Evolutionary conservation across 208 protist species (phyloP).

Genomic region (Borovskyia barvae): DNA sequence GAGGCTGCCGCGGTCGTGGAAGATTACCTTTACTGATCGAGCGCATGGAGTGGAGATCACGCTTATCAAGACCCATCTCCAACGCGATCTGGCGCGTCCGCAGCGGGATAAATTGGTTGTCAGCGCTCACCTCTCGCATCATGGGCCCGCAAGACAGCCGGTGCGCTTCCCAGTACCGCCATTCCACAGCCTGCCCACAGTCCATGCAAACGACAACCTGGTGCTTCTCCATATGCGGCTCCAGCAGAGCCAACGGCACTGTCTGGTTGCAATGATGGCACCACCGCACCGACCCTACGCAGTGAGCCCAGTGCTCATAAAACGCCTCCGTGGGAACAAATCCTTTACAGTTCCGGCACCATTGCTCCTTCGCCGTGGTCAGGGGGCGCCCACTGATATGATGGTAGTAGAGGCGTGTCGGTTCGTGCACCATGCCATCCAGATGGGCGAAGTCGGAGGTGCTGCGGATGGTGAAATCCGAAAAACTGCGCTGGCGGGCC

Average conservation of each 20-base stretch:
- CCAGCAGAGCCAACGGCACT: constrained; percentile 74
- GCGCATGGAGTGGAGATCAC: constrained; percentile 85
- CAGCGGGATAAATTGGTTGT: constrained; percentile 87
- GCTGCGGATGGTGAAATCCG: constrained; percentile 81
- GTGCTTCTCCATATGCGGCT: constrained; percentile 87
- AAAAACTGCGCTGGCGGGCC: constrained; percentile 70
- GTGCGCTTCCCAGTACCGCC: constrained; percentile 88
- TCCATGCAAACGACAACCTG: constrained; percentile 89
- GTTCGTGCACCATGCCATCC: constrained; percentile 90
- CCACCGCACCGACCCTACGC: constrained; percentile 82
- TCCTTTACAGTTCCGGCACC: constrained; percentile 90
- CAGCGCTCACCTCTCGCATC: constrained; percentile 87
- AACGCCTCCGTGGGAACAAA: constrained; percentile 68
- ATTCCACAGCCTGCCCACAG: constrained; percentile 84
- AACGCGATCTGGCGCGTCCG: constrained; percentile 84
- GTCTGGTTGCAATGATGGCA: constrained; percentile 79
- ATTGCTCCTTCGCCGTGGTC: constrained; percentile 59
- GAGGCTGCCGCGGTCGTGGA: constrained; percentile 36
- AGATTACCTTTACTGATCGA: constrained; percentile 49
- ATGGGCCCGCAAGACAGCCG: constrained; percentile 79
- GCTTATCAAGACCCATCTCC: constrained; percentile 84
- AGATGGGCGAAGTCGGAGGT: constrained; percentile 64
- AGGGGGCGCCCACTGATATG: constrained; percentile 47
- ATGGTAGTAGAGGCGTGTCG: constrained; percentile 89
- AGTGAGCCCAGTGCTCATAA: constrained; percentile 73